phyloP scores from a whole-genome alignment of 177 flowering plant species.

The Tripterygium wilfordii region DNA sequence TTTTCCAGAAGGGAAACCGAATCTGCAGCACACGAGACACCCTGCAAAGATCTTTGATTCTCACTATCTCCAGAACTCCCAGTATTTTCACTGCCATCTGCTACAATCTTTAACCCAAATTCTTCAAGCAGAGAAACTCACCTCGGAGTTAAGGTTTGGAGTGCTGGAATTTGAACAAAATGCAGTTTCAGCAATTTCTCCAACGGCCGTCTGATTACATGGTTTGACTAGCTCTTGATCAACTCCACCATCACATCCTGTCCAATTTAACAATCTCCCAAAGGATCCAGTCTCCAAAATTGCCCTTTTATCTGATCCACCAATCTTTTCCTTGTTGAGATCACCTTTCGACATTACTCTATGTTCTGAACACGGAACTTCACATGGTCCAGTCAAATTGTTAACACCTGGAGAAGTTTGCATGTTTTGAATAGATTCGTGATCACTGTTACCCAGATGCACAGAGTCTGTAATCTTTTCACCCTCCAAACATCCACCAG shows the following conservation, averaged over 20 bases:
- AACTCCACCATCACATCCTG: slow-evolving; percentile 8
- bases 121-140: slow-evolving; percentile 35
- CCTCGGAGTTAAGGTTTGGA: slow-evolving; percentile 29
- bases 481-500: slow-evolving; percentile 8
- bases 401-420: too few relatives aligned
- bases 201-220: slow-evolving; percentile 6
- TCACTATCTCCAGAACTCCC: slow-evolving; percentile 26
- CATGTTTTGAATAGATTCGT: too few relatives aligned
- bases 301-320: not conserved
- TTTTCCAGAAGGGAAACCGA: slow-evolving; percentile 14
- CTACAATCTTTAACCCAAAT: slow-evolving; percentile 17
- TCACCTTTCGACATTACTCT: slow-evolving; percentile 2
- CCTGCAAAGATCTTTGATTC: slow-evolving; percentile 39
- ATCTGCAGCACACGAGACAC: slow-evolving; percentile 11
- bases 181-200: slow-evolving; percentile 12
- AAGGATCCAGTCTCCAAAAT: slow-evolving; percentile 7
- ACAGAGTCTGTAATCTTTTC: slow-evolving; percentile 2
- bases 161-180: slow-evolving; percentile 13
- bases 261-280: slow-evolving; percentile 9
- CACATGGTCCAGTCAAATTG: too few relatives aligned
- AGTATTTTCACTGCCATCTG: slow-evolving; percentile 16
- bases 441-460: slow-evolving; percentile 1
- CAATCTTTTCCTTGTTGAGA: not conserved
- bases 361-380: slow-evolving; percentile 3
- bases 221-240: slow-evolving; percentile 14